phyloP scores from a whole-genome alignment of 139 green algal genomes.

The Micractinium conductrix region DNA sequence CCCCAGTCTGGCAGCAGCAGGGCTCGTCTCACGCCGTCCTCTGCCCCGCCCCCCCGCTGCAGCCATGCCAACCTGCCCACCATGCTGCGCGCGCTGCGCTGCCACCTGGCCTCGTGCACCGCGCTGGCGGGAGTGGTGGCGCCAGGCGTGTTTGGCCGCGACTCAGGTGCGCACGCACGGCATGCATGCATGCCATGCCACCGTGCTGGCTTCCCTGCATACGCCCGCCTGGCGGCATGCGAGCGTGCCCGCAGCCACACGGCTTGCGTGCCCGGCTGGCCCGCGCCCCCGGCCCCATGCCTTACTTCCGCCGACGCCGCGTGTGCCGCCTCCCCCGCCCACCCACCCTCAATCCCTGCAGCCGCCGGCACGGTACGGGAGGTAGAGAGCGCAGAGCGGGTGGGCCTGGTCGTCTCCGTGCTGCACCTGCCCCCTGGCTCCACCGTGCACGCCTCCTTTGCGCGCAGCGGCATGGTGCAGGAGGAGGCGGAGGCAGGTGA shows the following conservation, averaged over 20 bases:
- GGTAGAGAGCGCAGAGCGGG: background rate
- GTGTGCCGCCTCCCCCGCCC: too few relatives aligned
- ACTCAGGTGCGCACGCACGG: background rate
- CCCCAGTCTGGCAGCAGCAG: too few relatives aligned
- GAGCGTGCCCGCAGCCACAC: too few relatives aligned
- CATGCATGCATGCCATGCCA: background rate
- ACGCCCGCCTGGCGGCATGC: background rate
- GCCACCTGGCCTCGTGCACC: background rate
- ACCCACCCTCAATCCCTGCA: too few relatives aligned
- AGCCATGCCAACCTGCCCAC: conserved; percentile 16
- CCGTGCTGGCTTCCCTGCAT: background rate
- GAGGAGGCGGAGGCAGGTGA: background rate
- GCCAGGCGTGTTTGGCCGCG: conserved; percentile 9
- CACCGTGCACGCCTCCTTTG: background rate
- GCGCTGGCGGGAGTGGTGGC: conserved; percentile 5
- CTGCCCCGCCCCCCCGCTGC: background rate
- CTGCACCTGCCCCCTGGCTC: conserved; percentile 24
- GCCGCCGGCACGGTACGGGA: background rate
- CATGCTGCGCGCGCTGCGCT: conserved; percentile 23
- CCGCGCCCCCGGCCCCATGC: too few relatives aligned
- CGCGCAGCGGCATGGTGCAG: background rate
- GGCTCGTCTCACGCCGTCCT: too few relatives aligned
- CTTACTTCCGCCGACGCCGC: too few relatives aligned
- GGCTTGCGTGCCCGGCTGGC: too few relatives aligned
- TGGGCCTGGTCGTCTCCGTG: background rate